phyloP scores from a whole-genome alignment of 1,284 basidiomycete species.

The Puccinia hordei region DNA sequence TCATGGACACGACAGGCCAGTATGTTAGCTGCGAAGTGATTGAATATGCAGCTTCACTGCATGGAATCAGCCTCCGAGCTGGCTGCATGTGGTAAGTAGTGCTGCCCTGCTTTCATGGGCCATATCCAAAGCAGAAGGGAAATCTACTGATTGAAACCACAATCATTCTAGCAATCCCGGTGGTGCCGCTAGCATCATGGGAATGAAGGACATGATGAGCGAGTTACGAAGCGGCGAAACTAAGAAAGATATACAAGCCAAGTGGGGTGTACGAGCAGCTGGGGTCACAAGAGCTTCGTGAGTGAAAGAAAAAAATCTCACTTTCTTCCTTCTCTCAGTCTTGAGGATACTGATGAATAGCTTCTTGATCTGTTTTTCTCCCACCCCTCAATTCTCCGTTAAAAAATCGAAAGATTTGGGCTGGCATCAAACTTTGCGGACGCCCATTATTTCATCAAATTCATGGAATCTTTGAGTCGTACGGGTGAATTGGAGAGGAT shows the following conservation, averaged over 20 bases:
- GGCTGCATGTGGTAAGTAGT: constrained; percentile 45
- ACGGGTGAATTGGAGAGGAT: constrained; percentile 19
- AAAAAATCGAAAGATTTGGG: constrained; percentile 21
- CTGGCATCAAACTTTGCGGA: constrained; percentile 41
- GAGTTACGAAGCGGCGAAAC: constrained; percentile 38
- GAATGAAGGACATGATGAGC: constrained; percentile 43
- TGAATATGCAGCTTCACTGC: constrained; percentile 42
- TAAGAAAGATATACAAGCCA: constrained; percentile 45
- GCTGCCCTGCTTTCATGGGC: background rate
- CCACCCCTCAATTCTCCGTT: background rate
- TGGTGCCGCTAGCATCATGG: constrained; percentile 42
- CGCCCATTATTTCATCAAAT: constrained; percentile 28
- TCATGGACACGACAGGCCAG: constrained; percentile 14
- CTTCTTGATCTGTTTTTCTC: background rate
- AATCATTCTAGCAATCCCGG: constrained; percentile 34
- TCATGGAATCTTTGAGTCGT: constrained; percentile 20
- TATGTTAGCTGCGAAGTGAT: constrained; percentile 46
- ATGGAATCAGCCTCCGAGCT: constrained; percentile 36
- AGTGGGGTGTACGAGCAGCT: constrained; percentile 47
- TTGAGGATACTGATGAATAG: background rate
- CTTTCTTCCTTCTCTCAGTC: background rate
- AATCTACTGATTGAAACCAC: background rate
- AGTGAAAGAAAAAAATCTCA: background rate
- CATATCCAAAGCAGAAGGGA: background rate
- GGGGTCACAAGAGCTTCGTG: constrained; percentile 44